Percentiles rank a stretch among this genome's conserved stretches.
These are phyloP conservation scores for Leucaena leucocephala DNA, from an alignment of 306 rosid species.

Conservation along the genomic window DNA sequence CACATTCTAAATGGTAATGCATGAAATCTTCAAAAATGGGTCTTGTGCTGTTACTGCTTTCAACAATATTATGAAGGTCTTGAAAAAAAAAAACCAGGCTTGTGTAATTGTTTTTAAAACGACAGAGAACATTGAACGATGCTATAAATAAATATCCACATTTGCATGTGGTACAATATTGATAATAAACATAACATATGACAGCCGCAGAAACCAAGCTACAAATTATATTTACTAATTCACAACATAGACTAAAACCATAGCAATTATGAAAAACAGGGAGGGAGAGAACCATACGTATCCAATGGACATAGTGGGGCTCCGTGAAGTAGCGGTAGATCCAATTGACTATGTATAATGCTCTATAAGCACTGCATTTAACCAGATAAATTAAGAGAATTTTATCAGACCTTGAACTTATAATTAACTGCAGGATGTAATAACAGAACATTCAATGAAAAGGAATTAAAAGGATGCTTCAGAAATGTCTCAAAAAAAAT, in stretches of 20 bases:
- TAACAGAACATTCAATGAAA: constrained; percentile 14
- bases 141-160: background rate
- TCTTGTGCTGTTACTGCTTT: too few relatives aligned
- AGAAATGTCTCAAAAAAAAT: background rate
- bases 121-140: too few relatives aligned
- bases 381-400: constrained; percentile 8
- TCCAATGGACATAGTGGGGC: constrained; percentile 76
- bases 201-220: constrained; percentile 7
- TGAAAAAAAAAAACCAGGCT: too few relatives aligned
- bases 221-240: background rate
- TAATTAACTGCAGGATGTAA: constrained; percentile 17
- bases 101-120: too few relatives aligned
- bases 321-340: constrained; percentile 90
- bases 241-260: constrained; percentile 5
- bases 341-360: constrained; percentile 84
- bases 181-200: constrained; percentile 1
- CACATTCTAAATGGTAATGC: too few relatives aligned
- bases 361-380: constrained; percentile 83
- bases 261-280: constrained; percentile 16
- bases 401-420: constrained; percentile 16
- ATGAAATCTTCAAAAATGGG: too few relatives aligned
- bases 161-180: constrained; percentile 18
- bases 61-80: too few relatives aligned
- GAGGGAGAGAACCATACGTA: constrained; percentile 57
- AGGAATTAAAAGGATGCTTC: constrained; percentile 15